Evolutionary conservation across 2,329 filamentous ascomycete species (phyloP), one percentile per base, ranked within the genome.

Genomic region (Beauveria bassiana): DNA sequence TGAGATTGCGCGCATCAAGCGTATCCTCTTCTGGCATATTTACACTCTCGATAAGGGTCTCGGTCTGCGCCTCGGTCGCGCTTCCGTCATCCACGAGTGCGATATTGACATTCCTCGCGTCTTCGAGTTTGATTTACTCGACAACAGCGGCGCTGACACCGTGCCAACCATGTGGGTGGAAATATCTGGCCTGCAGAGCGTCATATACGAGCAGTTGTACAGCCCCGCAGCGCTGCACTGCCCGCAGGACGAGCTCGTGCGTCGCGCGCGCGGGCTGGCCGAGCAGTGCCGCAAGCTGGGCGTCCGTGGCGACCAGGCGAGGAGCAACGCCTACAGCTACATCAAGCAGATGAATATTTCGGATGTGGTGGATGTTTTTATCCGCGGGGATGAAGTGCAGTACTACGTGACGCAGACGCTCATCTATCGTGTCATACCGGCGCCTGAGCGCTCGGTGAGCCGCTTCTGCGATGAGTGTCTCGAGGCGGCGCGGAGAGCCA

Each of bases 31-130:
- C 64, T 81, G 79, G 79, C 73, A 77, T 40, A 69, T 78, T 1
- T 88, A 87, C 67, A 78, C 80, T 8, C 73, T 86, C 14, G 82
- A 88, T 65, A 85, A 82, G 63, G 78, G 78, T 1, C 72, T 88
- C 12, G 79, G 82, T 0, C 73, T 89, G 46, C 77, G 84, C 2
- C 74, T 88, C 1, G 86, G 86, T 0, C 79, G 85, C 16, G 77
- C 83, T 0, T 78, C 83, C 0, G 74, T 78, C 7, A 81, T 88
- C 40, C 81, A 82, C 53, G 83, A 85, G 60, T 85, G 80, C 68
- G 84, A 86, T 56, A 82, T 86, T 58, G 80, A 79, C 1, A 75
- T 85, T 10, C 76, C 79, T 3, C 71, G 75, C 34, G 66, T 68
- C 18, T 73, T 75, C 34, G 70, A 77, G 56, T 75, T 77, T 38